Percentiles rank a stretch among this genome's conserved stretches.
Conservation (phyloP, 2,329 filamentous ascomycete species). For the Nemania abortiva region DNA sequence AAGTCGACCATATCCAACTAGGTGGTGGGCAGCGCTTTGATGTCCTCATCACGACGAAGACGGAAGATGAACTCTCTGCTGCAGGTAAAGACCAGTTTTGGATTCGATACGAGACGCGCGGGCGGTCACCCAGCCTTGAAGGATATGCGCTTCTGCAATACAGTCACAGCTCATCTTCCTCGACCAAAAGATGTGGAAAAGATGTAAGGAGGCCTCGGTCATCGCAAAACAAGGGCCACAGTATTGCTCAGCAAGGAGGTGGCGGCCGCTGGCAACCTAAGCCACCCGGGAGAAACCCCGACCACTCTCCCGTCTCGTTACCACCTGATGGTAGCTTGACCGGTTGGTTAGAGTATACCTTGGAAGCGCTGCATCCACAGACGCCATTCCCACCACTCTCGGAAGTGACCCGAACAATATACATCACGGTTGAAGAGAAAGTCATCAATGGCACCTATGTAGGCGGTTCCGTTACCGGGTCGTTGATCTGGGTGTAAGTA, state of each 20-base stretch:
- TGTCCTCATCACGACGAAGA: conserved; percentile 66
- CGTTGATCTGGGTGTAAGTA: conserved; percentile 54
- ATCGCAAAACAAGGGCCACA: neutral
- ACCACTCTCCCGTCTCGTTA: conserved; percentile 50
- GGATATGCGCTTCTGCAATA: conserved; percentile 65
- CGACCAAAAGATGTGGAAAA: conserved; percentile 22
- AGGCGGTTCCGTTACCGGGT: conserved; percentile 48
- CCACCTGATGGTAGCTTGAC: conserved; percentile 51
- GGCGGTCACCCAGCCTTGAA: conserved; percentile 59
- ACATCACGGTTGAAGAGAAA: conserved; percentile 59
- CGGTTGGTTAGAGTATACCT: conserved; percentile 61
- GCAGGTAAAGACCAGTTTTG: conserved; percentile 55
- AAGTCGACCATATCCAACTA: conserved; percentile 65
- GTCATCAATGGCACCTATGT: conserved; percentile 51
- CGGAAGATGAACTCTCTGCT: conserved; percentile 56
- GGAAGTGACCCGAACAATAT: conserved; percentile 64
- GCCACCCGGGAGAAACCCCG: conserved; percentile 47
- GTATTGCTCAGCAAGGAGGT: neutral
- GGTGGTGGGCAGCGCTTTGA: conserved; percentile 72
- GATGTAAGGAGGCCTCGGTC: neutral
- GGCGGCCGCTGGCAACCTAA: conserved; percentile 1
- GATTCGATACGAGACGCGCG: conserved; percentile 63
- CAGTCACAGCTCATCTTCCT: conserved; percentile 39
- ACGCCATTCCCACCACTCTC: conserved; percentile 54
- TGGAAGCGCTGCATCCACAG: conserved; percentile 53